A percentile compares a stretch with the other conserved stretches of the same genome.
phyloP scores from a whole-genome alignment of 23 red algal species.

The Gracilariopsis chorda region DNA sequence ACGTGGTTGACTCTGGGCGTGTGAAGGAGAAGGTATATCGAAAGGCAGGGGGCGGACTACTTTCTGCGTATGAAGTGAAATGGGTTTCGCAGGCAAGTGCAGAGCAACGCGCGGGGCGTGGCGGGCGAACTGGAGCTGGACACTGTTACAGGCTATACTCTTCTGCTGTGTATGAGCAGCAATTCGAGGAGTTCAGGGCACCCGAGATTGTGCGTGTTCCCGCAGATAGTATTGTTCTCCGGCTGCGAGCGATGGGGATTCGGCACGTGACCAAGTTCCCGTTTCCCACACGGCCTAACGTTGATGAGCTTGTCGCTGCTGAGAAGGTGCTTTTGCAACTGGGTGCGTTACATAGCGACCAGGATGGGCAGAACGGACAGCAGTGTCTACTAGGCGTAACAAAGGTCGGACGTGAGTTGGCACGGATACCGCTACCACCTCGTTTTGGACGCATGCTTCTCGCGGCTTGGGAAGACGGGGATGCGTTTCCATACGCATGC shows the following conservation, averaged over 20 bases:
- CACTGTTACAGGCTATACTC: slow-evolving; percentile 96
- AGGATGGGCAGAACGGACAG: background rate
- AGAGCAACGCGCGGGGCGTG: slow-evolving; percentile 89
- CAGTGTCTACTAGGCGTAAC: slow-evolving; percentile 37
- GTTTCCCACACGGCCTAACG: slow-evolving; percentile 61
- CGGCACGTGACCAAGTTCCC: slow-evolving; percentile 73
- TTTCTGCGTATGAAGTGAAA: slow-evolving; percentile 38
- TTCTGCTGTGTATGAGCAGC: slow-evolving; percentile 55
- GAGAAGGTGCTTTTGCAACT: slow-evolving; percentile 44
- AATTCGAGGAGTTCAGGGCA: slow-evolving; percentile 55
- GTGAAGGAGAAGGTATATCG: slow-evolving; percentile 78
- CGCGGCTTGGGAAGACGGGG: slow-evolving; percentile 32
- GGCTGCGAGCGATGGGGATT: slow-evolving; percentile 76
- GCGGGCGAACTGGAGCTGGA: slow-evolving; percentile 89
- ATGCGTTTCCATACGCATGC: slow-evolving; percentile 56
- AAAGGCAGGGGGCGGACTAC: background rate
- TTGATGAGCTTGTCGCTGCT: slow-evolving; percentile 41
- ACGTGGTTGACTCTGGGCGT: slow-evolving; percentile 88
- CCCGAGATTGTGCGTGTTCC: slow-evolving; percentile 76
- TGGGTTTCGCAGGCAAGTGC: slow-evolving; percentile 86
- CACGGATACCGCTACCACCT: slow-evolving; percentile 65
- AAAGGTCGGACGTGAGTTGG: slow-evolving; percentile 48
- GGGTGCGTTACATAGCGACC: slow-evolving; percentile 61
- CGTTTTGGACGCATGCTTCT: slow-evolving; percentile 79
- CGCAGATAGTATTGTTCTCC: slow-evolving; percentile 75